phyloP scores from a whole-genome alignment of 2,329 filamentous ascomycete genomes.

The Penicillium sp. region DNA sequence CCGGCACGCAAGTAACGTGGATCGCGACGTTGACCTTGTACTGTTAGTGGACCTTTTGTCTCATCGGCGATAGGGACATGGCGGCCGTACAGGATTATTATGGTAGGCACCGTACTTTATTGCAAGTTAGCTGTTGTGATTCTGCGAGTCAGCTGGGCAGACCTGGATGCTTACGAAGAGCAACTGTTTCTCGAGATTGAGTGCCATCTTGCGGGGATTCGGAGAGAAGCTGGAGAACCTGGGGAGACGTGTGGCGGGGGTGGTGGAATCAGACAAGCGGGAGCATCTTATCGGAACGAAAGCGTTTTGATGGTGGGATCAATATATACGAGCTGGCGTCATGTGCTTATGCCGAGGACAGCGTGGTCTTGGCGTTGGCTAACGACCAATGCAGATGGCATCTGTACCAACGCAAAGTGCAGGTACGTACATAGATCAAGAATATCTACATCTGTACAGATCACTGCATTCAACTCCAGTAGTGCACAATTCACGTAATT shows the following conservation, averaged over 20 bases:
- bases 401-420: too few species aligned
- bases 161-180: slow-evolving; percentile 54
- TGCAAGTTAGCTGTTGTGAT: slow-evolving; percentile 17
- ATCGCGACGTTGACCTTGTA: slow-evolving; percentile 63
- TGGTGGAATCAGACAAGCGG: slow-evolving; percentile 1
- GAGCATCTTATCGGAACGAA: background rate
- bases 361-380: slow-evolving; percentile 3
- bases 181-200: slow-evolving; percentile 64
- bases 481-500: too few species aligned
- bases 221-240: background rate
- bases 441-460: too few species aligned
- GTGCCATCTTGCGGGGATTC: slow-evolving; percentile 34
- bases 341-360: slow-evolving; percentile 1
- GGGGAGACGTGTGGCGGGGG: slow-evolving; percentile 4
- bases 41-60: slow-evolving; percentile 20
- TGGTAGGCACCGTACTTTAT: slow-evolving; percentile 64
- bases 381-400: background rate
- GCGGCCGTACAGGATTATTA: slow-evolving; percentile 54
- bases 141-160: slow-evolving; percentile 9
- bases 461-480: too few species aligned
- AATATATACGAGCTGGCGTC: slow-evolving; percentile 5
- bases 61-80: slow-evolving; percentile 11
- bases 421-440: too few species aligned
- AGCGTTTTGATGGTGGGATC: slow-evolving; percentile 4
- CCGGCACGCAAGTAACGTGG: slow-evolving; percentile 61